Base-by-base conservation (phyloP, 2,329 filamentous ascomycete species). In the Aspergillus chevalieri region DNA sequence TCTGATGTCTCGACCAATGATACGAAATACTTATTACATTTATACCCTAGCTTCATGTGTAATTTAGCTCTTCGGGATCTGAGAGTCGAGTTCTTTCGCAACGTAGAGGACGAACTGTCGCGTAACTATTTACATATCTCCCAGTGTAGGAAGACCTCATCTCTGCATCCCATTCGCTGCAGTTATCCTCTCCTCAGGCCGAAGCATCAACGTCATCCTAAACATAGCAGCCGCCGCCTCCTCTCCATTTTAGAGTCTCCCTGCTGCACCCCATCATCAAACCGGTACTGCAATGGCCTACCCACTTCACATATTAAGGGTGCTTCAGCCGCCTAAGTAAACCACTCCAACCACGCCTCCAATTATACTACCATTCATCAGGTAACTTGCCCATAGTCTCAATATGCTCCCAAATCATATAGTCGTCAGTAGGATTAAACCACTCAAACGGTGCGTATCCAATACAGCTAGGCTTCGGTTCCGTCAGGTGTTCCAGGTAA, bases 371-470 rank as follows among this genome's bases (percentile, higher is more conserved):
- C 28, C 28, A 33, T 14, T 33, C 28, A 8, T 33, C 28, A 8
- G 28, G 28, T 4, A 33, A 14, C 28, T 4, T 33, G 8, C 28
- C 30, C 43, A n/a, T 14, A 21, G 46, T 45, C 49, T 39, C 39
- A n/a, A 19, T 17, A 19, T 43, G 36, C 36, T 49, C 39, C 30
- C 43, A 38, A 48, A 38, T 46, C 43, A 6, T 30, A 19, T n/a
- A 41, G 33, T 44, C 36, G 10, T 46, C 30, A 0, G 14, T 15
- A 3, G 34, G 12, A n/a, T 19, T 38, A 10, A 19, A 19, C 34
- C 19, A 12, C 46, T 33, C 28, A 14, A 33, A 33, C 8, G 28
- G 28, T 14, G 3, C 2, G 8, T 14, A 33, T 33, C 8, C 14
- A 38, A n/a, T 5, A 38, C 6, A 38, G 17, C 34, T 30, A 30